phyloP scores from a whole-genome alignment of 148 eudicot species.

The Persicaria maculosa region DNA sequence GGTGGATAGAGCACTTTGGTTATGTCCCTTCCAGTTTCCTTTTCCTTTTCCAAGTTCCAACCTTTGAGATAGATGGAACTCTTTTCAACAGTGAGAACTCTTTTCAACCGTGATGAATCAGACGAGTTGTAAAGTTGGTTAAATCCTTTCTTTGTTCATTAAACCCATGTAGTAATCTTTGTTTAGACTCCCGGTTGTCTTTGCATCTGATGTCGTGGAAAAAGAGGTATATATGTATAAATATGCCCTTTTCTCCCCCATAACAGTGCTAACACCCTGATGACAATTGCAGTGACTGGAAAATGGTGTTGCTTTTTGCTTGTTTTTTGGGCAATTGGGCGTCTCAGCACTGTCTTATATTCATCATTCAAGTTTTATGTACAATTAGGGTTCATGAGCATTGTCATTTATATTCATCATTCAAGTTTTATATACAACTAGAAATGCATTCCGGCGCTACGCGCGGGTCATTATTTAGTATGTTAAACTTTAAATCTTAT shows the following conservation, averaged over 20 bases:
- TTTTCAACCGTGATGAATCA: constrained; percentile 3
- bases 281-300: not conserved
- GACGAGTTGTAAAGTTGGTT: constrained; percentile 4
- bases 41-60: not conserved
- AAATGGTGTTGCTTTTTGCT: constrained; percentile 7
- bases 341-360: not conserved
- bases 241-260: constrained; percentile 10
- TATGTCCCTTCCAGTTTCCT: not conserved
- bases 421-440: too few relatives aligned
- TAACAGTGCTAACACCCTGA: not conserved
- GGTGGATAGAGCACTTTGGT: constrained; percentile 1
- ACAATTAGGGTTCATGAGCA: too few relatives aligned
- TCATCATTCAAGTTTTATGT: too few relatives aligned
- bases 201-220: constrained; percentile 6
- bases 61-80: constrained; percentile 5
- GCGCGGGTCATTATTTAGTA: too few relatives aligned
- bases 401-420: too few relatives aligned
- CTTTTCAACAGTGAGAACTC: constrained; percentile 8
- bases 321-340: constrained; percentile 8
- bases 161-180: constrained; percentile 3
- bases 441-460: too few relatives aligned
- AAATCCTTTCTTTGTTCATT: not conserved
- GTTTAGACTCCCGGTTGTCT: constrained; percentile 3
- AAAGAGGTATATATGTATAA: constrained; percentile 9
- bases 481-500: too few relatives aligned